Percentiles rank a stretch among this genome's conserved stretches.
Conservation (phyloP, 1,284 basidiomycete genomes). For the Tilletia caries region DNA sequence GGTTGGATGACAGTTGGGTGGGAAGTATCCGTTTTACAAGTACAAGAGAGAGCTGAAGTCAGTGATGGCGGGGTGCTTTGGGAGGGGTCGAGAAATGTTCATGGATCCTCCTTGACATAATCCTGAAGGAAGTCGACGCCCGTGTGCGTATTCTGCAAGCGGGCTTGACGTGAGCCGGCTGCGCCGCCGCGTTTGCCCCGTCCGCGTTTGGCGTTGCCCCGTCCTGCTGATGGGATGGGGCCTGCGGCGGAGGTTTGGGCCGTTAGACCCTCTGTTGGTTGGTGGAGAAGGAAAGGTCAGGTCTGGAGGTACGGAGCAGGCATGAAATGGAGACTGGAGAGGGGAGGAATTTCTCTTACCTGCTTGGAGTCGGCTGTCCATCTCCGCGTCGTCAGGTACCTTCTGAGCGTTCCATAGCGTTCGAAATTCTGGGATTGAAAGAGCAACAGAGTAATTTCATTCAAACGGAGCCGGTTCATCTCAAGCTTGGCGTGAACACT, state of each 20-base stretch:
- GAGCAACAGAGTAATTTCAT: background rate
- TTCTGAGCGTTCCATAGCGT: constrained; percentile 79
- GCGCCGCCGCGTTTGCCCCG: constrained; percentile 21
- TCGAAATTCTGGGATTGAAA: constrained; percentile 70
- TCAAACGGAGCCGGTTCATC: background rate
- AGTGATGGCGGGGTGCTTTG: no score
- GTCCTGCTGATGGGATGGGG: background rate
- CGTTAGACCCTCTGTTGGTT: constrained; percentile 36
- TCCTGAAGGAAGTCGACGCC: constrained; percentile 8
- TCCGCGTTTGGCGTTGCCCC: background rate
- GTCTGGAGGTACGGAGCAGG: no score
- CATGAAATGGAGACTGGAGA: constrained; percentile 9
- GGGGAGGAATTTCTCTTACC: constrained; percentile 56
- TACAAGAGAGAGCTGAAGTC: no score
- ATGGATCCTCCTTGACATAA: constrained; percentile 7
- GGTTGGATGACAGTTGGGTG: no score
- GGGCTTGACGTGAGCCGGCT: constrained; percentile 57
- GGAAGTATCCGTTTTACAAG: no score
- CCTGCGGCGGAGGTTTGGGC: constrained; percentile 23
- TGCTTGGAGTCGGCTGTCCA: constrained; percentile 69
- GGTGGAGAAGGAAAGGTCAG: background rate
- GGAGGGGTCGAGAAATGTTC: no score
- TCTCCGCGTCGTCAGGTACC: constrained; percentile 77
- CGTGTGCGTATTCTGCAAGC: constrained; percentile 70
- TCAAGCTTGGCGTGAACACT: constrained; percentile 26